Evolutionary conservation across 495 filamentous ascomycete species (phyloP).

Genomic region (Talaromyces proteolyticus): DNA sequence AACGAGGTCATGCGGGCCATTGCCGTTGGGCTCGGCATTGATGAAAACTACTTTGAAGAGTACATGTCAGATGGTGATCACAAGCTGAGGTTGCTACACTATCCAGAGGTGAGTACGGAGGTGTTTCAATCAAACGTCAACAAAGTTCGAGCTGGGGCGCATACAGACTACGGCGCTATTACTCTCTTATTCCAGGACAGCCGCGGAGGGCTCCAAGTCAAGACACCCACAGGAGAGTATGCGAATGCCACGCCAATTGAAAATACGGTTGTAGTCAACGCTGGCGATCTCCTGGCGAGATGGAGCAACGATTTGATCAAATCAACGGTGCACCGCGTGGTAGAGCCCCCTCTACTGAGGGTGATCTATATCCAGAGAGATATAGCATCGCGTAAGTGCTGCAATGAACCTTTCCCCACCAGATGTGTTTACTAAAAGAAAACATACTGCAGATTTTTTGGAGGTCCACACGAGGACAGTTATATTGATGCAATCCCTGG

Average conservation of each 20-base stretch:
- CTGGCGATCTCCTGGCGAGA: slow-evolving; percentile 52
- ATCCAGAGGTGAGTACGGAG: background rate
- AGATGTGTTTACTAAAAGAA: background rate
- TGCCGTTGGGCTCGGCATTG: background rate
- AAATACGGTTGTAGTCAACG: slow-evolving; percentile 51
- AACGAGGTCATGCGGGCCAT: background rate
- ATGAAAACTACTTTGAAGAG: background rate
- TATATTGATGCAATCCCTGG: background rate
- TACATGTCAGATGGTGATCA: background rate
- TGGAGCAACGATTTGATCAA: slow-evolving; percentile 49
- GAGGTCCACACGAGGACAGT: background rate
- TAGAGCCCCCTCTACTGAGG: background rate
- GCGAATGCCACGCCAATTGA: slow-evolving; percentile 37
- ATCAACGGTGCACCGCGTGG: slow-evolving; percentile 45
- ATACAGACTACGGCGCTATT: slow-evolving; percentile 46
- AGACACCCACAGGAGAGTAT: slow-evolving; percentile 36
- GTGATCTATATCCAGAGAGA: background rate
- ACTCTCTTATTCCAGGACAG: slow-evolving; percentile 44
- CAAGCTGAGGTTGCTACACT: background rate
- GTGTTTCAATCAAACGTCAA: background rate
- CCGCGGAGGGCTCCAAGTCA: slow-evolving; percentile 39
- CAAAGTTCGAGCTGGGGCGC: slow-evolving; percentile 25
- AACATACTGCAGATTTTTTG: background rate
- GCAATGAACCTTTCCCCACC: background rate
- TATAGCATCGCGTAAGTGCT: background rate